phyloP scores from a whole-genome alignment of 768 basidiomycete genomes.

The Lentinula boryana region DNA sequence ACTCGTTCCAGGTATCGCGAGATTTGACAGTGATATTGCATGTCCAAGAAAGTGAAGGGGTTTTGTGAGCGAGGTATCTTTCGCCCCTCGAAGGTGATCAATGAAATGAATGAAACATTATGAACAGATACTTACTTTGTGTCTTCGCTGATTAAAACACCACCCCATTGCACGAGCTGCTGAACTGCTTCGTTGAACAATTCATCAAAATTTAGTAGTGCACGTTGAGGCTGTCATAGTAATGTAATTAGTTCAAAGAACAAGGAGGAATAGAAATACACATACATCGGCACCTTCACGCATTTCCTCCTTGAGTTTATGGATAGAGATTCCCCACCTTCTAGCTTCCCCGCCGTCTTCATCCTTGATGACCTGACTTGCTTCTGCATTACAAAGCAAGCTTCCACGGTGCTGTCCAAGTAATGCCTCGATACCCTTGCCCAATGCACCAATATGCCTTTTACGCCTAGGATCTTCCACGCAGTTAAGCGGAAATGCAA shows the following conservation, averaged over 20 bases:
- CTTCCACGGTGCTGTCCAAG: constrained; percentile 60
- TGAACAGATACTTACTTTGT: constrained; percentile 42
- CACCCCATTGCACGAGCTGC: constrained; percentile 69
- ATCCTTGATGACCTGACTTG: constrained; percentile 24
- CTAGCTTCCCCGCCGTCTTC: constrained; percentile 64
- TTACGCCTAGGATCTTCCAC: constrained; percentile 74
- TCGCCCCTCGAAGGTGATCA: constrained; percentile 42
- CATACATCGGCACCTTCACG: constrained; percentile 52
- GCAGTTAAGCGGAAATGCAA: constrained; percentile 73
- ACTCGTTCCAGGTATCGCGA: constrained; percentile 62
- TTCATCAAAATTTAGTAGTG: constrained; percentile 49
- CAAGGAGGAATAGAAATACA: not conserved
- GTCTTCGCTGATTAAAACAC: constrained; percentile 62
- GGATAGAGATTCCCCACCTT: constrained; percentile 69
- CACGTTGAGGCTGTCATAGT: constrained; percentile 1
- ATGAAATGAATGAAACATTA: constrained; percentile 3
- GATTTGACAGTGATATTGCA: constrained; percentile 64
- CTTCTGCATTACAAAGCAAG: constrained; percentile 55
- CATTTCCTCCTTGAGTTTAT: constrained; percentile 49
- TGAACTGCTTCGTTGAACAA: constrained; percentile 77
- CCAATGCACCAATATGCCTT: constrained; percentile 65
- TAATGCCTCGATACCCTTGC: constrained; percentile 61
- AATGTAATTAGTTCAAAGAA: not conserved
- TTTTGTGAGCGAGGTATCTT: constrained; percentile 72
- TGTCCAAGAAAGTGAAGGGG: constrained; percentile 57